Base-by-base conservation (phyloP, 73 alveolate genomes). In the Tetrahymena borealis region DNA sequence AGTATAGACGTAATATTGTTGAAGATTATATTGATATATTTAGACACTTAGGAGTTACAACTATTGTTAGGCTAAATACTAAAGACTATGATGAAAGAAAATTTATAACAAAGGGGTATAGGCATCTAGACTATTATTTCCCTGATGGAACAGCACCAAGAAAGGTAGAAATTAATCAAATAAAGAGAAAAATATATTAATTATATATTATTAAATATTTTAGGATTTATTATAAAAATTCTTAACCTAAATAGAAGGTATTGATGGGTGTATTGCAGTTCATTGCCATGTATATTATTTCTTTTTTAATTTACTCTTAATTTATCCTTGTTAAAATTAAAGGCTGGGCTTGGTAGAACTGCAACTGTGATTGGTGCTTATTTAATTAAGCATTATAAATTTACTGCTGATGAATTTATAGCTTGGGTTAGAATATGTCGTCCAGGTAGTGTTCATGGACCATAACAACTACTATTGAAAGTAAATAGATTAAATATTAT, bases 291-390 rank as follows among this genome's bases (percentile, higher is more conserved):
- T 60, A 60, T 2, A 24, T 60, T 4, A 1, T 20, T 60, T 60
- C 0, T 24, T n/a, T n/a, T n/a, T n/a, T n/a, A n/a, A n/a, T n/a
- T n/a, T n/a, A n/a, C n/a, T n/a, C n/a, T n/a, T n/a, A n/a, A n/a
- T n/a, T n/a, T n/a, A n/a, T n/a, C n/a, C n/a, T n/a, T n/a, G n/a
- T n/a, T n/a, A n/a, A n/a, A n/a, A n/a, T n/a, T n/a, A n/a, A n/a
- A 97, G 94, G 98, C 98, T 24, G 99, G 99, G 10, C 95, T 97
- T 20, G 99, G 99, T 39, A 93, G 99, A 90, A 97, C 99, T 90
- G 99, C 98, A 1, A 96, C 99, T 16, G 91, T 97, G 40, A 97
- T 97, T 60, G 99, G 97, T 8, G 90, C 93, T 38, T 97, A 96
- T 91, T 97, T 96, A 1, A 97, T 97, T 96, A 96, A 95, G 78